A percentile compares a stretch with the other conserved stretches of the same genome.
phyloP scores from a whole-genome alignment of 1,284 basidiomycete species.

The Fomitopsis schrenkii region DNA sequence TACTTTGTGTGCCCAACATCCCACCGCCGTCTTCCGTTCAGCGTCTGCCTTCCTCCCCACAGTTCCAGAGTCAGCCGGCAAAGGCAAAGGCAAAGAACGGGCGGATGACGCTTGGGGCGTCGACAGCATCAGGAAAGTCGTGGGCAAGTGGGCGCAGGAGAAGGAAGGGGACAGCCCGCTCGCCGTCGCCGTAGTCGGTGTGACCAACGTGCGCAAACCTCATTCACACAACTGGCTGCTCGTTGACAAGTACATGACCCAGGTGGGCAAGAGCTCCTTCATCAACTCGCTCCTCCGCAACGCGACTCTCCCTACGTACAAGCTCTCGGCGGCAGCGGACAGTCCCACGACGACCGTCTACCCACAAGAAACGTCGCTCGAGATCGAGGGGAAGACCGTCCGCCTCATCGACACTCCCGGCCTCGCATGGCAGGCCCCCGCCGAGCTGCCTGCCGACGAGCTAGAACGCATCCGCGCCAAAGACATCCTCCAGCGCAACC shows the following conservation, averaged over 20 bases:
- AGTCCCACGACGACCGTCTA: constrained; percentile 69
- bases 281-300: constrained; percentile 70
- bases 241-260: constrained; percentile 4
- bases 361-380: constrained; percentile 58
- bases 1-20: constrained; percentile 63
- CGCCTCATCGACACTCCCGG: constrained; percentile 84
- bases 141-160: constrained; percentile 42
- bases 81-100: constrained; percentile 40
- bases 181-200: constrained; percentile 69
- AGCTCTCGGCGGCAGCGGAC: constrained; percentile 42
- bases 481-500: constrained; percentile 76
- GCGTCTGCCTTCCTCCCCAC: constrained; percentile 62
- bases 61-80: constrained; percentile 29
- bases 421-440: constrained; percentile 52
- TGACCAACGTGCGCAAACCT: constrained; percentile 54
- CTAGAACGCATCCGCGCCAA: constrained; percentile 47
- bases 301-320: constrained; percentile 59
- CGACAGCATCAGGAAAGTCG: constrained; percentile 41
- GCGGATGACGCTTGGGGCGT: constrained; percentile 57
- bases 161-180: constrained; percentile 46
- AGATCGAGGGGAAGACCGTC: constrained; percentile 43
- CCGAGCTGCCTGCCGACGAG: constrained; percentile 38
- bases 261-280: constrained; percentile 81
- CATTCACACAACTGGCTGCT: neutral
- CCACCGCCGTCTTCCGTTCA: constrained; percentile 80